A percentile compares a stretch with the other conserved stretches of the same genome.
Conservation (phyloP, 306 rosid genomes). For the Cucurbita maxima region DNA sequence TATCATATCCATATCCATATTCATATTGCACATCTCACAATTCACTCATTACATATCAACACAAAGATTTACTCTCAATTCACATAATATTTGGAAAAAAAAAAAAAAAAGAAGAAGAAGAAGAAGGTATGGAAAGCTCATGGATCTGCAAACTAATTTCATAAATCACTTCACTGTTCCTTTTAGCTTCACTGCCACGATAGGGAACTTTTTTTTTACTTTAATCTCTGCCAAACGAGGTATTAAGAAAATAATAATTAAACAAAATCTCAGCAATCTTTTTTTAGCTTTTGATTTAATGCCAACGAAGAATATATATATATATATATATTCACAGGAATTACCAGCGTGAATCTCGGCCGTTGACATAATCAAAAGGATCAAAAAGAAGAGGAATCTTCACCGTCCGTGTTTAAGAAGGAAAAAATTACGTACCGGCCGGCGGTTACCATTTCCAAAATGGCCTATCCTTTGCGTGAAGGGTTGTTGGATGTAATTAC, state of each 20-base stretch:
- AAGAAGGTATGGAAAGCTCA: background rate
- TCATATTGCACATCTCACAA: background rate
- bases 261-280: background rate
- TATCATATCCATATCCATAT: background rate
- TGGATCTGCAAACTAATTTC: background rate
- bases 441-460: background rate
- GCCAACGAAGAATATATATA: background rate
- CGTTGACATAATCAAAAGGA: constrained; percentile 7
- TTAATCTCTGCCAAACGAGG: constrained; percentile 1
- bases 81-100: background rate
- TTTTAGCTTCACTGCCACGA: background rate
- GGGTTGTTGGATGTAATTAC: constrained; percentile 17
- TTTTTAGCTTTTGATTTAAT: constrained; percentile 1
- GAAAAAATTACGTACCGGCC: background rate
- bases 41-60: background rate
- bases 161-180: background rate
- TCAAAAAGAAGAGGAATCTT: constrained; percentile 4
- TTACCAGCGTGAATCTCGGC: constrained; percentile 10
- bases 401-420: constrained; percentile 7
- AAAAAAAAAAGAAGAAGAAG: background rate
- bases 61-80: no score
- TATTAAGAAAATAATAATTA: background rate
- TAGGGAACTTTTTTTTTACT: background rate
- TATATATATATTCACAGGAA: background rate
- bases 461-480: background rate